Evolutionary conservation across 345 rosid species (phyloP), one percentile per base, ranked within the genome.

Genomic region (Brassica incana): DNA sequence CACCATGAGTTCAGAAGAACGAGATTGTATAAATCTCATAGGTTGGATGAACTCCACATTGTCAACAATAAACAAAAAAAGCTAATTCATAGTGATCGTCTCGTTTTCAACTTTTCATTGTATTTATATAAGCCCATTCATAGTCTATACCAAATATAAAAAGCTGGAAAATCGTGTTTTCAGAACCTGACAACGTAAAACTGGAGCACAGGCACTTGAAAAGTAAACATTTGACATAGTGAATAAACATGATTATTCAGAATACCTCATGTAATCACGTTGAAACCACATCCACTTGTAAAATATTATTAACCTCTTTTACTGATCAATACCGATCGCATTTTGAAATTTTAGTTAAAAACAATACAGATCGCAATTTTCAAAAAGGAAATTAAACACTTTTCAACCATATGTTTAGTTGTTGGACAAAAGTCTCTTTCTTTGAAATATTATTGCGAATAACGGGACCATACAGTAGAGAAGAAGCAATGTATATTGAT

Each of bases 351-450:
- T 10, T 9, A 40, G 48, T 40, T 12, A 40, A 40, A 40, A 10
- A 10, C 10, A 54, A 36, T n/a, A 23, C 20, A 52, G 5, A 12
- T 23, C 15, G 4, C 54, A 45, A 0, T 35, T 32, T 65, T 65
- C 5, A 9, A 3, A 52, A 5, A 35, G 16, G 5, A 66, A 23
- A 23, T 66, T 32, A 48, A 64, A 18, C 32, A 63, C 14, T 45
- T 12, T n/a, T 65, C 35, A 65, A 52, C 72, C 78, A 25, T 75
- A 35, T 35, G 2, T 67, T 66, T 32, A n/a, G 10, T 30, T 64
- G 40, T 30, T 36, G 40, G 45, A 36, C n/a, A 35, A 56, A 58
- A 7, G 6, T 33, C 56, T 48, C 27, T 54, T 75, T 23, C 27
- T 35, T 75, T 36, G 10, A 15, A 62, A 23, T 60, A 60, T n/a